A percentile compares a stretch with the other conserved stretches of the same genome.
Evolutionary conservation across 495 filamentous ascomycete species (phyloP).

Genomic region (Halenospora varia): DNA sequence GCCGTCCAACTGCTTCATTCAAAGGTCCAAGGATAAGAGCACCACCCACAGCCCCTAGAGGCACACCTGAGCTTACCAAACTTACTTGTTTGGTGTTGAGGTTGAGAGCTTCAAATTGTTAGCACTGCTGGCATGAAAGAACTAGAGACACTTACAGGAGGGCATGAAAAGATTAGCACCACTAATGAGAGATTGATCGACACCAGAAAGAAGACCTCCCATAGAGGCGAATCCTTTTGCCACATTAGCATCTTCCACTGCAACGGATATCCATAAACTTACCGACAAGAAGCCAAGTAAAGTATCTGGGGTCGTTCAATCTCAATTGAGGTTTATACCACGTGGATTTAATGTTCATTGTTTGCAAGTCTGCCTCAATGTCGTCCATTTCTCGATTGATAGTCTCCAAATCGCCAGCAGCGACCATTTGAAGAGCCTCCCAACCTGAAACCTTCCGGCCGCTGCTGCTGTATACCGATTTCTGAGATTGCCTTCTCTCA

Average conservation of each 20-base stretch:
- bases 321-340: conserved; percentile 20
- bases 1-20: conserved; percentile 55
- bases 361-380: conserved; percentile 19
- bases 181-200: conserved; percentile 57
- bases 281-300: conserved; percentile 57
- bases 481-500: neutral
- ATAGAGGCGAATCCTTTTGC: conserved; percentile 49
- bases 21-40: conserved; percentile 51
- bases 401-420: conserved; percentile 24
- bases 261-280: neutral
- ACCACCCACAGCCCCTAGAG: conserved; percentile 56
- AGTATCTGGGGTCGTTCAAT: conserved; percentile 31
- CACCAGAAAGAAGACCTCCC: conserved; percentile 57
- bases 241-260: neutral
- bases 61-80: conserved; percentile 55
- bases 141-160: conserved; percentile 14
- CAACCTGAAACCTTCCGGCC: conserved; percentile 21
- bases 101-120: conserved; percentile 30
- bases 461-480: no score
- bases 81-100: conserved; percentile 42
- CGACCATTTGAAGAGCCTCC: conserved; percentile 25
- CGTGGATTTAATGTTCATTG: conserved; percentile 15
- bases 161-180: conserved; percentile 58
- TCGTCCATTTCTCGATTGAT: conserved; percentile 20
- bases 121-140: neutral